Conservation (phyloP, 805 yeast species). For the Lipomyces starkeyi region DNA sequence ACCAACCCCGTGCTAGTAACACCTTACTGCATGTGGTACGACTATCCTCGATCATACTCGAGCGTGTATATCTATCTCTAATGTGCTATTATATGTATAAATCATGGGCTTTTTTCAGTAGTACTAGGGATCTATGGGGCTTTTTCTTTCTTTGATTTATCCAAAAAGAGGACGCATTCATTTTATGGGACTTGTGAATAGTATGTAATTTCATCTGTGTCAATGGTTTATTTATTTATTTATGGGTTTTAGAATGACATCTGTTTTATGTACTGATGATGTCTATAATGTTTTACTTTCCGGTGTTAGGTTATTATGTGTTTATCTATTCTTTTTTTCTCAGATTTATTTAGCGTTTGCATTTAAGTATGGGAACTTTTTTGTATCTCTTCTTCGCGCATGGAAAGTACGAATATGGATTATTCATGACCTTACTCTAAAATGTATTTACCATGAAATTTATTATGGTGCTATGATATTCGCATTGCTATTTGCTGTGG, state of each 20-base stretch:
- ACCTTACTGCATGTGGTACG: background rate
- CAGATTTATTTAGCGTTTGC: background rate
- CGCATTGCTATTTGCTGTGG: background rate
- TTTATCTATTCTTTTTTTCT: background rate
- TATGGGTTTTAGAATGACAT: conserved; percentile 3
- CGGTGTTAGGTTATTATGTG: background rate
- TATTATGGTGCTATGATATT: background rate
- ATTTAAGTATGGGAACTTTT: background rate
- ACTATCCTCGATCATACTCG: background rate
- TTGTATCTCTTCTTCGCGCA: conserved; percentile 1
- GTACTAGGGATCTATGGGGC: background rate
- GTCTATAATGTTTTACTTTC: background rate
- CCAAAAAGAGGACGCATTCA: conserved; percentile 1
- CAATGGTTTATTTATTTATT: background rate
- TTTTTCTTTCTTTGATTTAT: background rate
- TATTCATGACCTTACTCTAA: background rate
- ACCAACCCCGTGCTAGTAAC: background rate
- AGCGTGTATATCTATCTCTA: conserved; percentile 9
- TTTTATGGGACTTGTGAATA: conserved; percentile 3
- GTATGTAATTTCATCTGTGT: background rate
- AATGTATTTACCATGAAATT: conserved; percentile 4
- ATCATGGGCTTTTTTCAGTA: background rate
- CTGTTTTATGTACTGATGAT: background rate
- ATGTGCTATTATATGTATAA: conserved; percentile 4
- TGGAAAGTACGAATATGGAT: background rate